Conservation (phyloP, 2,329 filamentous ascomycete species). For the Clonostachys chloroleuca region DNA sequence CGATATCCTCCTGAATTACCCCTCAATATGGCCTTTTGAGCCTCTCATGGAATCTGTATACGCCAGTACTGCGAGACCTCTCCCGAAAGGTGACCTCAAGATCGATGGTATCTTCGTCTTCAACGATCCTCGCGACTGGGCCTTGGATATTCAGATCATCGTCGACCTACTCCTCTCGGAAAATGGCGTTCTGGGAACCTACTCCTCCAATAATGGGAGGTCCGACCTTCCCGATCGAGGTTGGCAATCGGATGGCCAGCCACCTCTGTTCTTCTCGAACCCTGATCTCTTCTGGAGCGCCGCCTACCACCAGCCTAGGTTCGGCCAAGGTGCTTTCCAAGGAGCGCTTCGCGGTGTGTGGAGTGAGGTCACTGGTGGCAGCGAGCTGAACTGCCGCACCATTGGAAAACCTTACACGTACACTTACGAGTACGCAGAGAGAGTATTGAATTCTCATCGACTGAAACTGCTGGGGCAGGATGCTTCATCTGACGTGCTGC, state of each 20-base stretch:
- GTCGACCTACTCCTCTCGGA: conserved; percentile 23
- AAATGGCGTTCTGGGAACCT: conserved; percentile 58
- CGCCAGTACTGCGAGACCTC: too few relatives aligned
- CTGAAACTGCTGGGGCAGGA: neutral
- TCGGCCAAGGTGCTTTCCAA: conserved; percentile 68
- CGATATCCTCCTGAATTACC: conserved; percentile 15
- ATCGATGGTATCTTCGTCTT: conserved; percentile 25
- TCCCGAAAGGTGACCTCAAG: conserved; percentile 25
- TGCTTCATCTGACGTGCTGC: neutral
- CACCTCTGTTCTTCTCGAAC: conserved; percentile 65
- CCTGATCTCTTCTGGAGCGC: conserved; percentile 68
- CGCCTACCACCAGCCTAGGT: conserved; percentile 58
- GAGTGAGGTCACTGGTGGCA: conserved; percentile 35
- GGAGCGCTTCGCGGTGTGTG: conserved; percentile 62
- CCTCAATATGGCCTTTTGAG: conserved; percentile 25
- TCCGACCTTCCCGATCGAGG: conserved; percentile 17
- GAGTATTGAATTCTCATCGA: conserved; percentile 29
- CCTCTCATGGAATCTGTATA: conserved; percentile 17
- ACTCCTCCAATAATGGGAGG: conserved; percentile 52
- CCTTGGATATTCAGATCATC: conserved; percentile 23
- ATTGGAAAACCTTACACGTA: conserved; percentile 62
- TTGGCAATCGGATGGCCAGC: conserved; percentile 55
- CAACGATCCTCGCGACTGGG: conserved; percentile 25
- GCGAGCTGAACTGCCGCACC: conserved; percentile 45
- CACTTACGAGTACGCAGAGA: conserved; percentile 66